phyloP scores from a whole-genome alignment of 2,329 filamentous ascomycete species.

The Aspergillus japonicus region DNA sequence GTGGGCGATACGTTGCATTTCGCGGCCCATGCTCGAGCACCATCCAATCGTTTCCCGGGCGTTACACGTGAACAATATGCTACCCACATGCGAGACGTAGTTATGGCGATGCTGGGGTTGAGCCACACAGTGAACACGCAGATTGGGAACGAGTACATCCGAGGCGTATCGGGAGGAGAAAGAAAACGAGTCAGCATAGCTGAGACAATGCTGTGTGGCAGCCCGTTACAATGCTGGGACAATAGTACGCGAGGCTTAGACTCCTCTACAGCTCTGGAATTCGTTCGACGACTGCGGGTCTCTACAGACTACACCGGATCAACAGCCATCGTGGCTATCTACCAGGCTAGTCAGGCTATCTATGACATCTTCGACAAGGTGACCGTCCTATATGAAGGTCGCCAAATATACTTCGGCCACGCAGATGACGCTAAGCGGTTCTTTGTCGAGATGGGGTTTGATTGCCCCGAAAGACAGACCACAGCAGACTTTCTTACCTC shows the following conservation, averaged over 20 bases:
- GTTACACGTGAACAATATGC: slow-evolving; percentile 47
- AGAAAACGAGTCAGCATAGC: slow-evolving; percentile 61
- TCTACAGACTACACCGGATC: slow-evolving; percentile 49
- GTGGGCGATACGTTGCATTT: slow-evolving; percentile 77
- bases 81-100: slow-evolving; percentile 49
- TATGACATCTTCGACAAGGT: slow-evolving; percentile 67
- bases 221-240: slow-evolving; percentile 48
- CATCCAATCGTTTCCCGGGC: slow-evolving; percentile 37
- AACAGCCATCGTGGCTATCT: slow-evolving; percentile 54
- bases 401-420: slow-evolving; percentile 72
- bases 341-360: slow-evolving; percentile 48
- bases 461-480: slow-evolving; percentile 65
- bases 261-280: slow-evolving; percentile 55
- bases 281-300: slow-evolving; percentile 50
- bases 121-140: slow-evolving; percentile 53
- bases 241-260: slow-evolving; percentile 51
- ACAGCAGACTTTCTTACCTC: slow-evolving; percentile 69
- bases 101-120: slow-evolving; percentile 56
- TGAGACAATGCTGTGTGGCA: slow-evolving; percentile 49
- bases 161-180: slow-evolving; percentile 61
- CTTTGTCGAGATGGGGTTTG: slow-evolving; percentile 68
- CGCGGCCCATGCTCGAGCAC: slow-evolving; percentile 63
- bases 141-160: slow-evolving; percentile 54
- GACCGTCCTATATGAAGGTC: slow-evolving; percentile 69
- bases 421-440: slow-evolving; percentile 59